Evolutionary conservation across 371 early-diverging fungal genomes (phyloP), one percentile per base, ranked within the genome.

Genomic region (Mortierella sp.): DNA sequence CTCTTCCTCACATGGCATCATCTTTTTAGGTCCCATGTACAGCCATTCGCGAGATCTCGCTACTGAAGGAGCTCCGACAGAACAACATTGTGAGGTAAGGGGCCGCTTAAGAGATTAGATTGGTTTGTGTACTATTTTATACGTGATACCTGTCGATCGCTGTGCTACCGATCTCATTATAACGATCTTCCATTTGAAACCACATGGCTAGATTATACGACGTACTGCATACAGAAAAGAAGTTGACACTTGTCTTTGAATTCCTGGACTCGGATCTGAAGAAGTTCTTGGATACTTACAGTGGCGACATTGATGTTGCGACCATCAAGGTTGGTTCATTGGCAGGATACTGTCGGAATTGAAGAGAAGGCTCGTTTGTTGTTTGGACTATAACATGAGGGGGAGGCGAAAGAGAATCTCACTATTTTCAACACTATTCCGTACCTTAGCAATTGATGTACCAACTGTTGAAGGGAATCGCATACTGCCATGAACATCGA

Each of bases 41-140:
- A 41, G 96, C 99, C 5, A 92, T 99, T 64, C 86, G 99, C 63
- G 99, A 99, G 81, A 99, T 99, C 67, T 94, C 98, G 31, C 83
- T 99, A 40, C 82, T 99, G 51, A 97, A 96, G 78, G 94, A 92
- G 68, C 82, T 99, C 21, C 88, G 91, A 54, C 99, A 99, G 81
- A 86, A 87, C 46, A 99, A 99, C 80, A 95, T 99, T 65, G 92
- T 99, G 29, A 83, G 86, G 91, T 89, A 77, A n/a, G n/a, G n/a
- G n/a, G n/a, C n/a, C n/a, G n/a, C n/a, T n/a, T n/a, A n/a, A n/a
- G n/a, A n/a, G n/a, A n/a, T n/a, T n/a, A n/a, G n/a, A n/a, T n/a
- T n/a, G n/a, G n/a, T n/a, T n/a, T n/a, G n/a, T n/a, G n/a, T n/a
- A n/a, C n/a, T n/a, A n/a, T n/a, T n/a, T n/a, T n/a, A n/a, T n/a